Evolutionary conservation across 1,284 basidiomycete genomes (phyloP).

Genomic region (Irpex sp.): DNA sequence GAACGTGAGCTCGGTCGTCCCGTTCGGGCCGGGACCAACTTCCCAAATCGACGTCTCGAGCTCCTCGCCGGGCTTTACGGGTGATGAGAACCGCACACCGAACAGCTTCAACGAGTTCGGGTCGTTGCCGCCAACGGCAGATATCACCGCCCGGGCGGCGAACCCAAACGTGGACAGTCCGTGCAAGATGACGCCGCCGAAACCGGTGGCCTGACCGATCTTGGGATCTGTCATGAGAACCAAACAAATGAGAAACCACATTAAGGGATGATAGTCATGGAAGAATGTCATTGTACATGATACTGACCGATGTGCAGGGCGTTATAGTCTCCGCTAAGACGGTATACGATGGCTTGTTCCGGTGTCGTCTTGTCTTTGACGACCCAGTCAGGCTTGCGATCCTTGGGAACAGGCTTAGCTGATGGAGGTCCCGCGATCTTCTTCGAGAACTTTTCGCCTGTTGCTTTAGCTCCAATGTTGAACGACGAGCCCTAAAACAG

Average conservation of each 20-base stretch:
- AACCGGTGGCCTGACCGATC: slow-evolving; percentile 67
- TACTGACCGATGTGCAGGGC: slow-evolving; percentile 74
- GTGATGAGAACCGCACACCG: slow-evolving; percentile 73
- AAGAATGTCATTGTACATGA: not conserved
- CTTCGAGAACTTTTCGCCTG: slow-evolving; percentile 66
- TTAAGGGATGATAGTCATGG: not conserved
- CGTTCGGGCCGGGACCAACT: slow-evolving; percentile 60
- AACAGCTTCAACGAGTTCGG: slow-evolving; percentile 61
- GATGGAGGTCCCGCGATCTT: slow-evolving; percentile 64
- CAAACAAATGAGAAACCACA: not conserved
- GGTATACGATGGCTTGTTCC: slow-evolving; percentile 76
- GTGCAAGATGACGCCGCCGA: slow-evolving; percentile 80
- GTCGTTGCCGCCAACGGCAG: slow-evolving; percentile 55
- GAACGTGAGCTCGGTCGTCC: slow-evolving; percentile 69
- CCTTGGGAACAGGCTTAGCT: slow-evolving; percentile 64
- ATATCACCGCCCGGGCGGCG: slow-evolving; percentile 69
- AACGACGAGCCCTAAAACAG: slow-evolving; percentile 59
- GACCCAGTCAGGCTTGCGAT: slow-evolving; percentile 65
- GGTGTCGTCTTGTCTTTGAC: slow-evolving; percentile 65
- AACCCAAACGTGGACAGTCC: slow-evolving; percentile 80
- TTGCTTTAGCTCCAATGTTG: slow-evolving; percentile 73
- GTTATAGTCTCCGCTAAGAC: slow-evolving; percentile 84
- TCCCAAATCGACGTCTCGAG: slow-evolving; percentile 81
- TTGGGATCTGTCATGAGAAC: slow-evolving; percentile 49
- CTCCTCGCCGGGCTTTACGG: slow-evolving; percentile 75